Percentiles rank a stretch among this genome's conserved stretches.
These are phyloP conservation scores for Spinacia oleracea DNA, from an alignment of 179 eudicot genomes.

Conservation along the genomic window DNA sequence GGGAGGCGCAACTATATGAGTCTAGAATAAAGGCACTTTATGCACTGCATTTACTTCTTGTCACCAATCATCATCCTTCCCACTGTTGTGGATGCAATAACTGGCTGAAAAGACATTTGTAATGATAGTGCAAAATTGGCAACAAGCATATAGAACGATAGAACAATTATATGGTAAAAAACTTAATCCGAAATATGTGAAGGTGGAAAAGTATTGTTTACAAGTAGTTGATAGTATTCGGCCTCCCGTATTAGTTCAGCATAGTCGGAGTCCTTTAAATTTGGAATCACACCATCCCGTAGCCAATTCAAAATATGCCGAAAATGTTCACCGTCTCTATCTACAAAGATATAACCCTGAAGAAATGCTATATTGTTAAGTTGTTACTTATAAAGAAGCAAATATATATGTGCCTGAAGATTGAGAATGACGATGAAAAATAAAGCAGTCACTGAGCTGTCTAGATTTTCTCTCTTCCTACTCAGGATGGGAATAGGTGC, in stretches of 20 bases:
- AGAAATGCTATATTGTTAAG: slow-evolving; percentile 14
- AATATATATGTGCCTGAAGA: not conserved
- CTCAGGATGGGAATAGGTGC: no score
- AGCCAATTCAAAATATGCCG: slow-evolving; percentile 92
- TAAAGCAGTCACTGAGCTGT: not conserved
- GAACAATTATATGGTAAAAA: not conserved
- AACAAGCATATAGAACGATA: not conserved
- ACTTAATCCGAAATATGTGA: not conserved
- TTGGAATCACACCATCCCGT: slow-evolving; percentile 86
- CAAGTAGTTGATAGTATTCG: slow-evolving; percentile 86
- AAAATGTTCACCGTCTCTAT: slow-evolving; percentile 92
- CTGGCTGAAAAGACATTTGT: not conserved
- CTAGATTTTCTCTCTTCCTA: not conserved
- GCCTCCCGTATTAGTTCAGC: slow-evolving; percentile 85
- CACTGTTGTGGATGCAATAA: not conserved
- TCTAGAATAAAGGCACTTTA: not conserved
- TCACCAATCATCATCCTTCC: not conserved
- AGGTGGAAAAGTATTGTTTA: slow-evolving; percentile 35
- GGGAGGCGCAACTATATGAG: not conserved
- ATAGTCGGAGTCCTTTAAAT: slow-evolving; percentile 61
- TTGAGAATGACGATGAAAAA: not conserved
- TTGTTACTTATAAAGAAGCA: slow-evolving; percentile 5
- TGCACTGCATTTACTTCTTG: not conserved
- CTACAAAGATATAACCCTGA: slow-evolving; percentile 88
- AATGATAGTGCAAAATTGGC: not conserved